These are phyloP conservation scores for Schwanniomyces occidentalis DNA, from an alignment of 805 yeast genomes.

Conservation along the genomic window DNA sequence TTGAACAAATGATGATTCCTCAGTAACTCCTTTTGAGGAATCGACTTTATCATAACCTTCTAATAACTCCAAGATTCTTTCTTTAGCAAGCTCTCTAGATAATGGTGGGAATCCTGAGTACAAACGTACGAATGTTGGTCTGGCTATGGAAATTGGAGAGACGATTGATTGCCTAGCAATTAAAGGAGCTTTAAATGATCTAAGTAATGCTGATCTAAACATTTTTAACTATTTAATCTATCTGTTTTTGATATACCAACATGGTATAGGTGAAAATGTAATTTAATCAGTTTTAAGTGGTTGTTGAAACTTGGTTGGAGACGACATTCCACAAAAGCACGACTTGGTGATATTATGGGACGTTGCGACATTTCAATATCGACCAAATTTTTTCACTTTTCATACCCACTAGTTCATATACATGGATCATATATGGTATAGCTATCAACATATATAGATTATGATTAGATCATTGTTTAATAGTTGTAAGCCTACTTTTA, in stretches of 20 bases:
- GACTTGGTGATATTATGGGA: slow-evolving; percentile 1
- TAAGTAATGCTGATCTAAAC: slow-evolving; percentile 32
- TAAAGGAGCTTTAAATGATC: slow-evolving; percentile 25
- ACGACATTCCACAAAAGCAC: not conserved
- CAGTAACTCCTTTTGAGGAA: slow-evolving; percentile 35
- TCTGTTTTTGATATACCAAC: slow-evolving; percentile 1
- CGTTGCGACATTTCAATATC: slow-evolving; percentile 7
- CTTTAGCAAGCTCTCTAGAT: slow-evolving; percentile 61
- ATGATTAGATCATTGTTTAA: slow-evolving; percentile 22
- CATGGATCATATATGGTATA: no score
- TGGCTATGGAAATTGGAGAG: slow-evolving; percentile 6
- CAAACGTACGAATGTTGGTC: slow-evolving; percentile 20
- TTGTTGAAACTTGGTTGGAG: not conserved
- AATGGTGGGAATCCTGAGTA: slow-evolving; percentile 63
- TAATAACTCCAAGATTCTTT: slow-evolving; percentile 61
- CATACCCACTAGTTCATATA: no score
- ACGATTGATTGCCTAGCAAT: slow-evolving; percentile 16
- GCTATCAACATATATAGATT: not conserved
- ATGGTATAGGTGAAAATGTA: slow-evolving; percentile 1
- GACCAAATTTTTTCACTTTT: slow-evolving; percentile 4
- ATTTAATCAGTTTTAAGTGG: slow-evolving; percentile 7
- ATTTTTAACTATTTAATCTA: slow-evolving; percentile 12
- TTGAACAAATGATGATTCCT: slow-evolving; percentile 34
- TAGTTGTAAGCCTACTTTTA: not conserved
- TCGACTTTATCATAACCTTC: slow-evolving; percentile 64